Conservation (phyloP, 768 basidiomycete genomes). For the Russula olivacea region DNA sequence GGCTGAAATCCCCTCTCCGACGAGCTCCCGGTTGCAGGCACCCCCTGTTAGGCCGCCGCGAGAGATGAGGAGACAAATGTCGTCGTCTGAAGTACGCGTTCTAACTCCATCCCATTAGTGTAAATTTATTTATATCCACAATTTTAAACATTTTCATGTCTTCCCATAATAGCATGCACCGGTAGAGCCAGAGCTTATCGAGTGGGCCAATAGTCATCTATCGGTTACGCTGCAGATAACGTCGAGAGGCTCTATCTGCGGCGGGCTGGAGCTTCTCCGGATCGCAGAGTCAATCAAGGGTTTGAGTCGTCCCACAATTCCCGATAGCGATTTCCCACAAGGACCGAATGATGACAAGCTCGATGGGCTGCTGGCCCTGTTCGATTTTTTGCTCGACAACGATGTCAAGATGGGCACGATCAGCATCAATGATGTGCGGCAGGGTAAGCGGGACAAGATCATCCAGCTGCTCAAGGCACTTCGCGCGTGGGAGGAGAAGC, state of each 20-base stretch:
- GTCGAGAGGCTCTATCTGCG: constrained; percentile 45
- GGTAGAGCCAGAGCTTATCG: constrained; percentile 54
- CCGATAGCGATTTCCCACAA: constrained; percentile 71
- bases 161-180: constrained; percentile 14
- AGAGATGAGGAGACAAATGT: constrained; percentile 47
- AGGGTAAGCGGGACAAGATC: constrained; percentile 77
- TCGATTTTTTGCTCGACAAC: constrained; percentile 89
- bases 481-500: constrained; percentile 76
- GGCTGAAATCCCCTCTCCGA: constrained; percentile 6
- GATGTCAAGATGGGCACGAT: constrained; percentile 88
- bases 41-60: constrained; percentile 64
- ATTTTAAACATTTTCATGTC: constrained; percentile 12
- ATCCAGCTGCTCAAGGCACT: constrained; percentile 70
- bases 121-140: constrained; percentile 5
- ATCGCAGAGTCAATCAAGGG: constrained; percentile 79
- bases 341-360: constrained; percentile 69
- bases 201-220: constrained; percentile 86
- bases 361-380: constrained; percentile 81
- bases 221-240: constrained; percentile 55
- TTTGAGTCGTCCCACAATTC: constrained; percentile 60
- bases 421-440: constrained; percentile 88
- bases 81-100: constrained; percentile 27
- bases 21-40: constrained; percentile 28
- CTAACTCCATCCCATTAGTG: not conserved
- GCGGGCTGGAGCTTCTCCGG: constrained; percentile 75